These are phyloP conservation scores for Boletus sp. DNA, from an alignment of 768 basidiomycete genomes.

Conservation along the genomic window DNA sequence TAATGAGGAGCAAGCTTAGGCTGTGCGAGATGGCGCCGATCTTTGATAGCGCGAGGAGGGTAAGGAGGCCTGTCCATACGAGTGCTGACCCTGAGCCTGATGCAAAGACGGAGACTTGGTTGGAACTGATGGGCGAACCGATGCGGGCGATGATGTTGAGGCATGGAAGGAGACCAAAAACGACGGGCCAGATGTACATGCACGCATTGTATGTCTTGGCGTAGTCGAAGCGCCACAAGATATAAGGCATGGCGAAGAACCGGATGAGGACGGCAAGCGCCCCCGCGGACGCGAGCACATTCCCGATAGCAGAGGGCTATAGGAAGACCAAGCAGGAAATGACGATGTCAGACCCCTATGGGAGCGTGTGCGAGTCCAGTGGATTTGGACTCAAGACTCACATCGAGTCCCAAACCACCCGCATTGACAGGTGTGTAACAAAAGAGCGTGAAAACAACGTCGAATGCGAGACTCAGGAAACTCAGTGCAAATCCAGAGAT, in stretches of 20 bases:
- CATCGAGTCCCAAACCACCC: slow-evolving; percentile 58
- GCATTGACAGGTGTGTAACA: slow-evolving; percentile 55
- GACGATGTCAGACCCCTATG: background rate
- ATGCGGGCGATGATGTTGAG: slow-evolving; percentile 48
- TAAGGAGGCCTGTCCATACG: no score
- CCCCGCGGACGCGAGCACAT: slow-evolving; percentile 53
- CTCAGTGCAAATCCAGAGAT: slow-evolving; percentile 49
- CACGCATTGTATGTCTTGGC: slow-evolving; percentile 51
- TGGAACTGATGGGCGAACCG: background rate
- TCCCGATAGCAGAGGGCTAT: slow-evolving; percentile 56
- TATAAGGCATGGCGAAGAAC: slow-evolving; percentile 49
- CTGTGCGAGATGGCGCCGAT: no score
- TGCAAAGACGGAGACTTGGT: no score
- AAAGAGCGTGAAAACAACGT: slow-evolving; percentile 62
- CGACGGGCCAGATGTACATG: slow-evolving; percentile 53
- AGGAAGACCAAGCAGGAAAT: background rate
- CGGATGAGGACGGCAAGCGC: slow-evolving; percentile 47
- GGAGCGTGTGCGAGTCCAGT: background rate
- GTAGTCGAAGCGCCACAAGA: no score
- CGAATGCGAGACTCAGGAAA: slow-evolving; percentile 56
- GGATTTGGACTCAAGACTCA: slow-evolving; percentile 35
- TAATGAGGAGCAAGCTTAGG: no score
- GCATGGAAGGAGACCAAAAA: slow-evolving; percentile 47
- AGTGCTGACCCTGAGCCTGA: no score
- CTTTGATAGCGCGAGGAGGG: no score